phyloP scores from a whole-genome alignment of 2,329 filamentous ascomycete genomes.

The Ceratocystis albifundus region DNA sequence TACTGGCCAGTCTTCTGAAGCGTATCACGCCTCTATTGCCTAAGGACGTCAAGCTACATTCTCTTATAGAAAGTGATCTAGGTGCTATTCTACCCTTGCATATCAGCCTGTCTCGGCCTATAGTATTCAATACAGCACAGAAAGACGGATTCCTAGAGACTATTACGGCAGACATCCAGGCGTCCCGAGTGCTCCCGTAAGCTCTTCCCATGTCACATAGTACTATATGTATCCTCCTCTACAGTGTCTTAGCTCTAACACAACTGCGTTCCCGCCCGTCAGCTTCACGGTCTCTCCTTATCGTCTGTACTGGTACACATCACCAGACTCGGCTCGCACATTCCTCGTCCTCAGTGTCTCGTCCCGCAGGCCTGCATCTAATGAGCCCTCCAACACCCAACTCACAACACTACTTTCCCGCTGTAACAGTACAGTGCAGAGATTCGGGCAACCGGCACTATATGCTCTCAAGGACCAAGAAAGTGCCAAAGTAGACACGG shows the following conservation, averaged over 20 bases:
- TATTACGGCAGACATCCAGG: constrained; percentile 37
- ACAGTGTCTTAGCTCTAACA: constrained; percentile 26
- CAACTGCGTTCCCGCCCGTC: constrained; percentile 30
- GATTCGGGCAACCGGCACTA: constrained; percentile 56
- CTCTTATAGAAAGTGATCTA: constrained; percentile 65
- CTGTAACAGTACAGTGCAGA: constrained; percentile 52
- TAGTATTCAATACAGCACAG: constrained; percentile 60
- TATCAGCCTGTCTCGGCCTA: constrained; percentile 75
- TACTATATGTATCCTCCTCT: neutral
- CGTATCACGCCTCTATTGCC: constrained; percentile 30
- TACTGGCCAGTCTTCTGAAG: constrained; percentile 37
- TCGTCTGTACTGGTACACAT: constrained; percentile 40
- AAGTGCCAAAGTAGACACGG: neutral
- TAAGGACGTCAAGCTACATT: constrained; percentile 41
- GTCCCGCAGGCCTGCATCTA: constrained; percentile 23
- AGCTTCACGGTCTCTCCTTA: constrained; percentile 34
- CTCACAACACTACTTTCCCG: constrained; percentile 51
- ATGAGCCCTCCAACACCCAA: constrained; percentile 36
- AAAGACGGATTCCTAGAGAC: constrained; percentile 55
- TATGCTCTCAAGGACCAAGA: constrained; percentile 40
- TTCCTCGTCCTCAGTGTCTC: constrained; percentile 69
- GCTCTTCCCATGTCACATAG: neutral
- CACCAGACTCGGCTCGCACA: constrained; percentile 54
- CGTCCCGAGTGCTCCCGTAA: neutral
- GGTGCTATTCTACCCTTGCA: constrained; percentile 71